Base-by-base conservation (phyloP, 441 rosid genomes). In the Euphorbia corollata region DNA sequence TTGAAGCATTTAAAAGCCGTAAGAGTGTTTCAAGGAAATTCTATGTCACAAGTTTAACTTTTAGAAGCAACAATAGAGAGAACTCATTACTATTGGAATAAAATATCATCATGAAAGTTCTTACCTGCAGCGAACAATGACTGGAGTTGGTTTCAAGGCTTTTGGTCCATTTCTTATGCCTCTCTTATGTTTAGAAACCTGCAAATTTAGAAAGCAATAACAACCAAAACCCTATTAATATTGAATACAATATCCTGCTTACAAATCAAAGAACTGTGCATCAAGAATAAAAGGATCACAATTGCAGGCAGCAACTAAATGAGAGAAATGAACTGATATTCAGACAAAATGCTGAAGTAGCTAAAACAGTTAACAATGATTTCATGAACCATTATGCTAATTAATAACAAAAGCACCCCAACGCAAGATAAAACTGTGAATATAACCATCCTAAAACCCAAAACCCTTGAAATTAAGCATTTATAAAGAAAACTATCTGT, bases 121-220 rank as follows among this genome's bases (percentile, higher is more conserved):
- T 79, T 77, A 89, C 96, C 74, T 85, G 92, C 97, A 86, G 47
- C 92, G 87, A 67, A 93, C 70, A 61, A 89, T 91, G 15, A 93
- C 95, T 3, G 95, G 97, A 67, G 56, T 48, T 19, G 96, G 96
- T 72, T 91, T 93, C 78, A 87, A 85, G 71, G 92, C 93, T 78
- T 82, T 93, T 5, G 96, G 96, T 6, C 97, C 95, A 74, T 91
- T 93, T 77, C 96, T 80, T 59, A 89, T 89, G 60, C 96, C 96
- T 83, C 84, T 85, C 83, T 84, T 89, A 74, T 83, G 88, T 57
- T 73, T 85, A 64, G 92, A 80, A 68, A 75, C 79, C 96, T 93
- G 78, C 78, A 88, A 13, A 74, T 77, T 70, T 8, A 53, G 43
- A 70, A 12, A 54, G 51, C 61, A 24, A 20, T 5, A 43, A 43